Base-by-base conservation (phyloP, 768 basidiomycete species). In the Lepiota brunneoincarnata region DNA sequence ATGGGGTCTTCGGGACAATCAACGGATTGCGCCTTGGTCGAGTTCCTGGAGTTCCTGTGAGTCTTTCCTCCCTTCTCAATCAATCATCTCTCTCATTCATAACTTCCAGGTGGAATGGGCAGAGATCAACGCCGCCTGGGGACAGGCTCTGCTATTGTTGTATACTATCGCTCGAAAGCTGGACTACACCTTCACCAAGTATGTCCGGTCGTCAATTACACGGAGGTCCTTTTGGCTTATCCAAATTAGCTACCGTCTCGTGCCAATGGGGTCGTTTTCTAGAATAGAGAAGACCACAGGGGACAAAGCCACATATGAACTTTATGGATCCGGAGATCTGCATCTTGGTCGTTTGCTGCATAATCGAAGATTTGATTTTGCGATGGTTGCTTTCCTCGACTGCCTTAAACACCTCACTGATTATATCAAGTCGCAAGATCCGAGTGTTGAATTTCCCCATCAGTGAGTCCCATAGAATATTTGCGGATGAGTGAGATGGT, bases 111-210 rank as follows among this genome's bases (percentile, higher is more conserved):
- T 98, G 26, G 97, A 98, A 65, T 99, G 95, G 95, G 83, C 92
- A 2, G 97, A 99, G 71, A 94, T 98, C 67, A 98, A 98, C 64
- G 97, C 97, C 10, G 97, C 97, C 15, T 97, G 96, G 94, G 97
- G 97, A 1, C 89, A 97, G 65, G 92, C 95, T 0, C 75, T 96
- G n/a, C 77, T 98, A 15, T 76, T 98, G 52, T 72, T 98, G 34
- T 91, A 96, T 64, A 93, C 93, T 6, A 83, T 99, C 45, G 93
- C 93, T 10, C 79, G 89, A 51, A 99, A 98, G 70, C 82, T 97
- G 12, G 93, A 93, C 57, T 92, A 86, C 63, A 83, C 82, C 3
- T 98, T 97, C 61, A 86, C 89, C 63, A 83, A 84, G 94, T 94
- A 69, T 60, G 84, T 61, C 47, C 17, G 47, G 40, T 34, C 26